Base-by-base conservation (phyloP, 1,139 yeast genomes). In the Sugiyamaella novakii region DNA sequence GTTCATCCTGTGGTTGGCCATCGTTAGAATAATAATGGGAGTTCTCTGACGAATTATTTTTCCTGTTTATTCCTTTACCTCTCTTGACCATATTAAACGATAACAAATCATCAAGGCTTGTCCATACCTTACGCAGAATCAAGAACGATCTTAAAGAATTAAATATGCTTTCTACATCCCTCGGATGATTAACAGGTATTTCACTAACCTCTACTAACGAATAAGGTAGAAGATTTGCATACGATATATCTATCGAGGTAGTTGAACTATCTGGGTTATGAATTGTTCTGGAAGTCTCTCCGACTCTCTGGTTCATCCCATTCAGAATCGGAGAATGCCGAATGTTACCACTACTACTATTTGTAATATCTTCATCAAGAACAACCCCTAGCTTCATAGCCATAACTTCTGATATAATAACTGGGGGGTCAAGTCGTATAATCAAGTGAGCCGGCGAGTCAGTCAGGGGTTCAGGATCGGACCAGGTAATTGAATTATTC, bases 141-240 rank as follows among this genome's bases (percentile, higher is more conserved):
- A 49, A 47, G 38, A 48, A 49, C 25, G 54, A 48, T 12, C 58
- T 57, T 52, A 55, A 55, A 5, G 35, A 37, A 14, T 42, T 45
- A 11, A 63, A 47, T 7, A 60, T 57, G 8, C 40, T 46, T 3
- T 60, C 58, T 6, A 63, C 43, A 8, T 61, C 57, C 21, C 52
- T 47, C 2, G 72, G 72, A 31, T 64, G 67, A n/a, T 54, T 37
- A 2, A 68, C 45, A 0, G 71, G 71, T 10, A 68, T 52, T 33
- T 64, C 66, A 11, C 55, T 47, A 1, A 68, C 57, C 18, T 53
- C 49, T 3, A 65, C 68, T 34, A 65, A 50, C 12, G 54, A 43
- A 35, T 57, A 59, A 1, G 71, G 67, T 25, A 67, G 52, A 43
- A 64, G 48, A 36, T 64, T 64, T 10, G 64, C 62, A n/a, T 59